Conservation (phyloP, 352 stramenopile genomes). For the Pythium diclinum region DNA sequence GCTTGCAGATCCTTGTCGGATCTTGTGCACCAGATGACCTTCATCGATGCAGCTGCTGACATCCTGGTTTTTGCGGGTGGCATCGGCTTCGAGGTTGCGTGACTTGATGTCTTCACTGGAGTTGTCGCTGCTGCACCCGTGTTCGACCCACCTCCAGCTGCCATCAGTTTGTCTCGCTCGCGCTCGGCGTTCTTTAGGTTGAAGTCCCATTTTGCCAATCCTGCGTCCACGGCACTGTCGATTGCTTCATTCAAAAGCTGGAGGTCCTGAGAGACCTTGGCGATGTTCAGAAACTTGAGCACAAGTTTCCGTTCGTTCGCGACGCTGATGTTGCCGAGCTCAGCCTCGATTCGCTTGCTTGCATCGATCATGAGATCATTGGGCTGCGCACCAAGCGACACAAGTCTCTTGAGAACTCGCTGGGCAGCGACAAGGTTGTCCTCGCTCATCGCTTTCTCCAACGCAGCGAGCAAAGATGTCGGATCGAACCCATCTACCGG, state of each 20-base stretch:
- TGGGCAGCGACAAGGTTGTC: slow-evolving; percentile 66
- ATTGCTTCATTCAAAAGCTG: slow-evolving; percentile 67
- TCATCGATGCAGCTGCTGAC: slow-evolving; percentile 2
- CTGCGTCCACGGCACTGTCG: slow-evolving; percentile 47
- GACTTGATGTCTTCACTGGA: background rate
- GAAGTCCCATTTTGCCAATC: slow-evolving; percentile 80
- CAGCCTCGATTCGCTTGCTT: slow-evolving; percentile 23
- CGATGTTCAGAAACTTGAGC: slow-evolving; percentile 72
- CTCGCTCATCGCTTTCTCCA: slow-evolving; percentile 64
- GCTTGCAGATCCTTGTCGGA: slow-evolving; percentile 35
- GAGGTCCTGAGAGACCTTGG: slow-evolving; percentile 66
- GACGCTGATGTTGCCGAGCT: slow-evolving; percentile 19
- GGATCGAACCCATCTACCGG: slow-evolving; percentile 25
- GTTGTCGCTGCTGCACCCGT: background rate
- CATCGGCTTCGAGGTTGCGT: background rate
- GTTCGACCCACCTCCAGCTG: slow-evolving; percentile 11
- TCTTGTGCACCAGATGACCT: slow-evolving; percentile 1
- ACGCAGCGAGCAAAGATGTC: slow-evolving; percentile 38
- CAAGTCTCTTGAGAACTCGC: slow-evolving; percentile 45
- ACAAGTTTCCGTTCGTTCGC: slow-evolving; percentile 63
- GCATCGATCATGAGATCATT: slow-evolving; percentile 36
- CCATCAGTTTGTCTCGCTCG: slow-evolving; percentile 58
- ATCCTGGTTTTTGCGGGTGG: slow-evolving; percentile 1
- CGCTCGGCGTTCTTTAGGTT: slow-evolving; percentile 76
- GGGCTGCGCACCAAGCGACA: slow-evolving; percentile 33